Evolutionary conservation across 1,139 yeast species (phyloP).

Genomic region (Nakaseomyces kungkrabaensis): DNA sequence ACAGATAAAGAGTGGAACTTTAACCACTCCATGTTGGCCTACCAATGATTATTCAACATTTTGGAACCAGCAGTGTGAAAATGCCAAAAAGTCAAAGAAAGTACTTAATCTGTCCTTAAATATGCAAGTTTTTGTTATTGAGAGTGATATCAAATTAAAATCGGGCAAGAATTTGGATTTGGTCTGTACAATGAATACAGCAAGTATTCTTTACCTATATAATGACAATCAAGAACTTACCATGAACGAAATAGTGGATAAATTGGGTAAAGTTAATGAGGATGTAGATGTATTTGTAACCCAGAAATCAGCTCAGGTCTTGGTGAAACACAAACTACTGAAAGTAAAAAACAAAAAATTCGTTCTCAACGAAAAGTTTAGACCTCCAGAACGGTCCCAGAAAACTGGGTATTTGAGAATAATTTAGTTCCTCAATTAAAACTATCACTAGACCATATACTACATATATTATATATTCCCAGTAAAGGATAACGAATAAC

Average conservation of each 20-base stretch:
- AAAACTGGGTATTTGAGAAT: background rate
- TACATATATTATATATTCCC: no score
- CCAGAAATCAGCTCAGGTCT: background rate
- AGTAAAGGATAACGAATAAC: no score
- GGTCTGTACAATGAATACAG: slow-evolving; percentile 10
- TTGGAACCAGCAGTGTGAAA: slow-evolving; percentile 1
- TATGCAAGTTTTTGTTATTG: slow-evolving; percentile 13
- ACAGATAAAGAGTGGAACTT: background rate
- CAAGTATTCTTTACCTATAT: slow-evolving; percentile 14
- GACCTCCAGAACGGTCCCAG: background rate
- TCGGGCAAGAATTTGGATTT: slow-evolving; percentile 7
- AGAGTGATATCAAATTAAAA: slow-evolving; percentile 10
- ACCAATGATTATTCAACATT: background rate
- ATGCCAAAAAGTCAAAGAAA: background rate
- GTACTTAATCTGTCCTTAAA: background rate
- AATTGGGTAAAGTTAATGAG: slow-evolving; percentile 2
- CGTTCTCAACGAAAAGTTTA: background rate
- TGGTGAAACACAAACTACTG: background rate
- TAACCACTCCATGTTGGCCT: background rate
- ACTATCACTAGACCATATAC: no score
- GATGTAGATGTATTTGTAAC: slow-evolving; percentile 2
- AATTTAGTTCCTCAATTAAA: background rate
- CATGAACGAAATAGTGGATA: slow-evolving; percentile 1
- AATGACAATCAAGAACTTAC: slow-evolving; percentile 9
- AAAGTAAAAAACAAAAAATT: slow-evolving; percentile 2